Evolutionary conservation across 495 filamentous ascomycete species (phyloP).

Genomic region (Talaromyces nanjingensis): DNA sequence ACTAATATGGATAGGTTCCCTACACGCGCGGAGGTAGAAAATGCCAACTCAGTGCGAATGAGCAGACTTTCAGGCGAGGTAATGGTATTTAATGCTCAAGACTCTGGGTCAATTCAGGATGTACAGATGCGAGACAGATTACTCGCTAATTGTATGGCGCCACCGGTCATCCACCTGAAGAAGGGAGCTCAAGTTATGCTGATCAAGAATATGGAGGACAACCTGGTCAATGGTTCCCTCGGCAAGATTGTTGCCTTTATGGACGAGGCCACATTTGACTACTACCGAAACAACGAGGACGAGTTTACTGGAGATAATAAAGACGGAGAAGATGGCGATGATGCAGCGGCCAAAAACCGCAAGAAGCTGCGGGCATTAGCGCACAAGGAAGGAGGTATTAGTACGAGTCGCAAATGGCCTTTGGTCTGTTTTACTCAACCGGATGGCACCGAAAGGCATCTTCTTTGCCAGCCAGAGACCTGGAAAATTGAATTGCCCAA

Average conservation of each 20-base stretch:
- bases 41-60: constrained; percentile 73
- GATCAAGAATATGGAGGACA: constrained; percentile 98
- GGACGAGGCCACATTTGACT: constrained; percentile 70
- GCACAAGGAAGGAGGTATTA: constrained; percentile 29
- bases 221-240: constrained; percentile 87
- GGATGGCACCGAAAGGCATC: constrained; percentile 68
- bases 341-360: constrained; percentile 34
- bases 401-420: constrained; percentile 54
- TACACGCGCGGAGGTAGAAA: constrained; percentile 83
- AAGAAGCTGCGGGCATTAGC: constrained; percentile 42
- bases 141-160: constrained; percentile 87
- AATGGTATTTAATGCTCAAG: constrained; percentile 61
- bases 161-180: constrained; percentile 68
- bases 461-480: constrained; percentile 76
- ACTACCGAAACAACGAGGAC: constrained; percentile 49
- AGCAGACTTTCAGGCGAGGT: constrained; percentile 57
- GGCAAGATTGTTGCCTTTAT: constrained; percentile 83
- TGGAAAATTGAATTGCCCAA: constrained; percentile 98
- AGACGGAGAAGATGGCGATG: constrained; percentile 34
- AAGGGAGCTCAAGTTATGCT: constrained; percentile 95
- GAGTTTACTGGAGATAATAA: constrained; percentile 37
- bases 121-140: constrained; percentile 62
- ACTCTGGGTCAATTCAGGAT: constrained; percentile 71
- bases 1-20: constrained; percentile 56
- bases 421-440: constrained; percentile 72